Percentiles rank a stretch among this genome's conserved stretches.
These are phyloP conservation scores for Pythium plurisporium DNA, from an alignment of 352 stramenopile genomes.

Conservation along the genomic window DNA sequence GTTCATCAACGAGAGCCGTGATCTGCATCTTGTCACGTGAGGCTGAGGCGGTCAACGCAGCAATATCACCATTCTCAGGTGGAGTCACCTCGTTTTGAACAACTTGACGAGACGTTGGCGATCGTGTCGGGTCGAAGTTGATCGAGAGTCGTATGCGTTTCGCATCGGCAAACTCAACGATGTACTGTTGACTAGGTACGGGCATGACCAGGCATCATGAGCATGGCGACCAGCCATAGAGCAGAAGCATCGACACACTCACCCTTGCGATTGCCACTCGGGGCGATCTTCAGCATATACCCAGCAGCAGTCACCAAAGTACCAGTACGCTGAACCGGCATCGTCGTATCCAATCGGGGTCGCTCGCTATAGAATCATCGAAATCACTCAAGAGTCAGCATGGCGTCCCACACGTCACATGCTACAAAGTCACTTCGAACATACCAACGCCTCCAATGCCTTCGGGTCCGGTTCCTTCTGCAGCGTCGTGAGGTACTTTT, in stretches of 20 bases:
- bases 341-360: constrained; percentile 75
- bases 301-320: constrained; percentile 84
- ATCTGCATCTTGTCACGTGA: constrained; percentile 16
- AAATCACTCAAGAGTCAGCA: background rate
- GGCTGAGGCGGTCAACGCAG: background rate
- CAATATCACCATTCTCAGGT: background rate
- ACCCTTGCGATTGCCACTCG: constrained; percentile 43
- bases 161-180: constrained; percentile 66
- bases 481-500: constrained; percentile 58
- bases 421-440: background rate
- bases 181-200: constrained; percentile 30
- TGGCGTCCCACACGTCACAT: background rate
- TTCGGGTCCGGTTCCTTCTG: constrained; percentile 68
- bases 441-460: constrained; percentile 55
- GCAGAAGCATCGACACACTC: background rate
- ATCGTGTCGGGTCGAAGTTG: constrained; percentile 43
- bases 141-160: constrained; percentile 78
- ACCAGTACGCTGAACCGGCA: constrained; percentile 73
- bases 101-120: background rate
- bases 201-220: background rate
- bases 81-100: background rate
- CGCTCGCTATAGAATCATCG: constrained; percentile 31
- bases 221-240: background rate
- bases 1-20: constrained; percentile 13
- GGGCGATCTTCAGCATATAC: constrained; percentile 78